These are phyloP conservation scores for Erigeron canadensis DNA, from an alignment of 129 eudicot genomes.

Conservation along the genomic window DNA sequence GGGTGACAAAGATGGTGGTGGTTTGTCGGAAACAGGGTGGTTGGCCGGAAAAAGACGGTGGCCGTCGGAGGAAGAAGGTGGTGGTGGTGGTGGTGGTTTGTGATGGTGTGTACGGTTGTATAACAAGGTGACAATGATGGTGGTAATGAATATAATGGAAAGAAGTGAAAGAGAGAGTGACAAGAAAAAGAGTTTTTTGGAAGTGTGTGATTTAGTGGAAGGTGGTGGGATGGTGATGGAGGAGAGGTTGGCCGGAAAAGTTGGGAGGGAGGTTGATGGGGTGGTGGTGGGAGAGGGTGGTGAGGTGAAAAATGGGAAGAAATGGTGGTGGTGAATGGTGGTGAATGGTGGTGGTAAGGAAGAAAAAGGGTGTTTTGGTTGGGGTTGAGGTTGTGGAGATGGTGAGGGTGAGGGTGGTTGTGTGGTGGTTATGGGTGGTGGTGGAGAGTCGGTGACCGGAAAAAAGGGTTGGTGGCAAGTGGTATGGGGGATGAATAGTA, in stretches of 20 bases:
- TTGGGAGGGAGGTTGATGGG: conserved; percentile 48
- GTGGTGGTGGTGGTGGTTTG: conserved; percentile 29
- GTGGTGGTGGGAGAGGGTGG: conserved; percentile 37
- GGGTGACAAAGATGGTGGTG: conserved; percentile 40
- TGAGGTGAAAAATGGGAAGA: conserved; percentile 52
- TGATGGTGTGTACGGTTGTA: conserved; percentile 32
- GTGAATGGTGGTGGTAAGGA: conserved; percentile 46
- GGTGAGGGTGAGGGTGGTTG: conserved; percentile 30
- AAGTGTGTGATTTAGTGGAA: conserved; percentile 39
- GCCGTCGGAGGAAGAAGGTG: conserved; percentile 31
- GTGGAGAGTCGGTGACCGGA: conserved; percentile 36
- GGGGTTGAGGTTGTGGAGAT: conserved; percentile 31
- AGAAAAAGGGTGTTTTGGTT: conserved; percentile 49
- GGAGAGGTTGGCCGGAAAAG: conserved; percentile 83
- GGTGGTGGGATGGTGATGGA: conserved; percentile 54
- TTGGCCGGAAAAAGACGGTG: conserved; percentile 48
- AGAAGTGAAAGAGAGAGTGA: conserved; percentile 47
- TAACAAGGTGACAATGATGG: conserved; percentile 38
- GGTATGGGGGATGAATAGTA: conserved; percentile 31
- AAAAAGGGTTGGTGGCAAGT: conserved; percentile 75
- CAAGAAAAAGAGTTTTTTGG: conserved; percentile 49
- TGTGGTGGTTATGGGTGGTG: conserved; percentile 27
- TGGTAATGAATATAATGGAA: conserved; percentile 32
- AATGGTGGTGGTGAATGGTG: conserved; percentile 34
- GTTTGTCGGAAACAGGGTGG: conserved; percentile 53